These are phyloP conservation scores for Trametes hirsuta DNA, from an alignment of 1,284 basidiomycete genomes.

Conservation along the genomic window DNA sequence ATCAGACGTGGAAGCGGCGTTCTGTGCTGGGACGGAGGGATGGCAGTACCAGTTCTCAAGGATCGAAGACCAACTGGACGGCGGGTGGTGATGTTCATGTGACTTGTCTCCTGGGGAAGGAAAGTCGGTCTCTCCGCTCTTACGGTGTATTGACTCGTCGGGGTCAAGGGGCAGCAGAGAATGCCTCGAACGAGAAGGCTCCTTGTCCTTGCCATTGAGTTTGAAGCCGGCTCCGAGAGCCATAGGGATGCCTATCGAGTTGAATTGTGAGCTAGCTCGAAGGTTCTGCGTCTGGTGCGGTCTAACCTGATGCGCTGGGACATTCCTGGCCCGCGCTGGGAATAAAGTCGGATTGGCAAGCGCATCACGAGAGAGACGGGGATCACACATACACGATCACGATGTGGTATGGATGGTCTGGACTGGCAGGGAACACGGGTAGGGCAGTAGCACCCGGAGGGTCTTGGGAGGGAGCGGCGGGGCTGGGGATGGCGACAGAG, in stretches of 20 bases:
- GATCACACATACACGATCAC: slow-evolving; percentile 67
- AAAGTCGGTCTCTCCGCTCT: slow-evolving; percentile 20
- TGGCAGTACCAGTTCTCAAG: slow-evolving; percentile 75
- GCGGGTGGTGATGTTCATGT: slow-evolving; percentile 27
- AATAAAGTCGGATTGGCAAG: slow-evolving; percentile 18
- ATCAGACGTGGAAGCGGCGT: slow-evolving; percentile 8
- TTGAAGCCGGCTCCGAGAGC: slow-evolving; percentile 79
- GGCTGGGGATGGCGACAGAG: slow-evolving; percentile 55
- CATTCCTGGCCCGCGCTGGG: slow-evolving; percentile 82
- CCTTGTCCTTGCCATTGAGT: slow-evolving; percentile 53
- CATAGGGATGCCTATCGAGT: slow-evolving; percentile 64
- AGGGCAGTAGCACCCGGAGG: slow-evolving; percentile 36
- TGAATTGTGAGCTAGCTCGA: neutral
- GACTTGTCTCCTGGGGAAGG: slow-evolving; percentile 18
- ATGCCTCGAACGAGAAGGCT: slow-evolving; percentile 30
- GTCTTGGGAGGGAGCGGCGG: slow-evolving; percentile 34
- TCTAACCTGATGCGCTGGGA: slow-evolving; percentile 67
- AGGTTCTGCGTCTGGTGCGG: no score
- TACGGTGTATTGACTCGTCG: slow-evolving; percentile 21
- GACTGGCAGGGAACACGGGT: slow-evolving; percentile 54
- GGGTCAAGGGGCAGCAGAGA: slow-evolving; percentile 19
- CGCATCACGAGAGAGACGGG: slow-evolving; percentile 11
- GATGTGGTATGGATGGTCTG: slow-evolving; percentile 78
- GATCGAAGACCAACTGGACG: slow-evolving; percentile 70
- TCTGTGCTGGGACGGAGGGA: slow-evolving; percentile 25